Base-by-base conservation (phyloP, 176 grass and related monocot species). In the Triticum dicoccoides region DNA sequence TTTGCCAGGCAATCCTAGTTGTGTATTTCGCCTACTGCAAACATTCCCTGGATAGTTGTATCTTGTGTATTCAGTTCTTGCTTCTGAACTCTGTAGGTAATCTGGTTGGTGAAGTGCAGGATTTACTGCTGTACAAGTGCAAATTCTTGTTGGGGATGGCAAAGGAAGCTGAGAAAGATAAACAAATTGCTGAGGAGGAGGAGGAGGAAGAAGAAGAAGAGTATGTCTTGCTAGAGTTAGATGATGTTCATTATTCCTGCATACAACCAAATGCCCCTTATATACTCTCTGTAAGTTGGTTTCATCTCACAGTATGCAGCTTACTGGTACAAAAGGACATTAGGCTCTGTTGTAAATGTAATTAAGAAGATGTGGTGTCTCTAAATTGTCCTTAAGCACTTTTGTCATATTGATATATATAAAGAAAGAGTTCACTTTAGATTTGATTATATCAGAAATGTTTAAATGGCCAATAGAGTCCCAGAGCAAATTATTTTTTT, bases 181-280 rank as follows among this genome's bases (percentile, higher is more conserved):
- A 81, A 25, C 58, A 89, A 80, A 33, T 51, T 81, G 72, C 47
- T 4, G 54, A 65, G 58, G 62, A 82, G 25, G 89, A 91, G 56
- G 83, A 84, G 42, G 85, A 87, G 3, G 88, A 94, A 21, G 92
- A 94, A 21, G 92, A 94, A 25, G 92, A 91, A 75, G 91, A 94
- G 32, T 90, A 84, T 87, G 52, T 99, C 5, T 82, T 96, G 38
- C 87, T 99, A 74, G 94, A 99, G 71, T 87, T 99, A 62, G 89
- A 85, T 9, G 89, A 93, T 61, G 96, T 81, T 69, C 75, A 94
- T 84, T 82, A 90, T 87, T 92, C 94, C 12, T 77, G 89, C 87
- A 93, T 99, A 49, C 80, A 69, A 69, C 84, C 92, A 70, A 91
- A 88, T 81, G 72, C 89, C 68, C 82, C 92, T 3, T 98, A 91